These are phyloP conservation scores for Tulasnella sp. DNA, from an alignment of 768 basidiomycete genomes.

Conservation along the genomic window DNA sequence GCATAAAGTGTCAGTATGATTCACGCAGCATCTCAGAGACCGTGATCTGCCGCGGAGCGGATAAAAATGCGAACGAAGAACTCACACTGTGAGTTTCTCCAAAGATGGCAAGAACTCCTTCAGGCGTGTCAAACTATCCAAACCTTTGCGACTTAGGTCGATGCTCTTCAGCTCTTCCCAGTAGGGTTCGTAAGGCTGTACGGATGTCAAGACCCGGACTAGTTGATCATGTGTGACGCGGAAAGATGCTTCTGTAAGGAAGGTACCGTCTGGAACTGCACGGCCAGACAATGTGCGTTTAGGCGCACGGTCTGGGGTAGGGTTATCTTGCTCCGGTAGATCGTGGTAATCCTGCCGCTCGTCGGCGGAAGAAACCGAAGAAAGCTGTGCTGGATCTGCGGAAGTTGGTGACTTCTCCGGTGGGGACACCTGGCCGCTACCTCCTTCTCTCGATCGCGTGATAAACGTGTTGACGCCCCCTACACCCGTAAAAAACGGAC, in stretches of 20 bases:
- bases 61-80: conserved; percentile 22
- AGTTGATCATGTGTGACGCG: conserved; percentile 86
- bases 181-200: conserved; percentile 86
- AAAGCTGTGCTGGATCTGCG: too few relatives aligned
- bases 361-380: background rate
- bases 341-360: background rate
- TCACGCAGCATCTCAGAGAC: background rate
- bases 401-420: too few relatives aligned
- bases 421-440: conserved; percentile 40
- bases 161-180: conserved; percentile 77
- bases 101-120: conserved; percentile 86
- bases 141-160: conserved; percentile 58
- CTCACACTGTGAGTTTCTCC: conserved; percentile 66
- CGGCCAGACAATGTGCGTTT: conserved; percentile 22
- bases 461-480: conserved; percentile 7
- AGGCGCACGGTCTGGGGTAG: too few relatives aligned
- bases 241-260: conserved; percentile 94
- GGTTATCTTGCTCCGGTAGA: background rate
- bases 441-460: conserved; percentile 28
- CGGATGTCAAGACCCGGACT: conserved; percentile 86
- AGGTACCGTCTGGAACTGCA: conserved; percentile 43
- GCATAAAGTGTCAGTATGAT: background rate
- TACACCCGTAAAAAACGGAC: too few relatives aligned
- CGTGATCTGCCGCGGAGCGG: background rate
- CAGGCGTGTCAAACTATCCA: conserved; percentile 72